A percentile compares a stretch with the other conserved stretches of the same genome.
phyloP scores from a whole-genome alignment of 805 yeast species.

The Cyberlindnera xylosilytica region DNA sequence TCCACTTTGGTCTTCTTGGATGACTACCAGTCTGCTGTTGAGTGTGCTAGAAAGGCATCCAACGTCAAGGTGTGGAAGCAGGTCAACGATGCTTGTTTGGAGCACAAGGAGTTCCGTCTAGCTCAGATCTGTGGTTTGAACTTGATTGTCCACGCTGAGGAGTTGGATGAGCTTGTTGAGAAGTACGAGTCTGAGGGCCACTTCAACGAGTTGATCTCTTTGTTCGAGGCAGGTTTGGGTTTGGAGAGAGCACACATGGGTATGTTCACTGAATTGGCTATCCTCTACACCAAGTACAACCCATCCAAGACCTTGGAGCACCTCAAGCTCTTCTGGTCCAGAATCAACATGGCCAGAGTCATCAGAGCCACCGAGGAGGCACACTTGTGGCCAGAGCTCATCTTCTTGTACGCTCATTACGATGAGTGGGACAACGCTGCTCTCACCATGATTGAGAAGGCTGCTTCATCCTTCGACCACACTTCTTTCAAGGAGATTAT shows the following conservation, averaged over 20 bases:
- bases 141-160: constrained; percentile 96
- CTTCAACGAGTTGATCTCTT: constrained; percentile 84
- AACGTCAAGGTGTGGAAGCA: constrained; percentile 94
- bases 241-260: constrained; percentile 99
- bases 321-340: constrained; percentile 95
- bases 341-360: constrained; percentile 96
- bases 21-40: constrained; percentile 96
- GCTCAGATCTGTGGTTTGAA: constrained; percentile 99
- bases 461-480: constrained; percentile 92
- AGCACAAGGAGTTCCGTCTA: constrained; percentile 87
- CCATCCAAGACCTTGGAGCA: constrained; percentile 94
- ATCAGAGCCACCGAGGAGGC: constrained; percentile 90
- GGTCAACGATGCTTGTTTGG: constrained; percentile 95
- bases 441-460: constrained; percentile 90
- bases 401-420: constrained; percentile 94
- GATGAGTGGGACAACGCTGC: constrained; percentile 99
- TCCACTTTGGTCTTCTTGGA: constrained; percentile 90
- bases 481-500: constrained; percentile 89
- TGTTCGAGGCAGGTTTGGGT: constrained; percentile 93
- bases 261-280: constrained; percentile 95
- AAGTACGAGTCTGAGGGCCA: constrained; percentile 89
- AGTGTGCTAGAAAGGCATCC: constrained; percentile 97
- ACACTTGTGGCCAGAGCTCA: constrained; percentile 94
- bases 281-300: constrained; percentile 83
- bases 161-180: constrained; percentile 81